Base-by-base conservation (phyloP, 1,139 yeast species). In the Candida sanyaensis region DNA sequence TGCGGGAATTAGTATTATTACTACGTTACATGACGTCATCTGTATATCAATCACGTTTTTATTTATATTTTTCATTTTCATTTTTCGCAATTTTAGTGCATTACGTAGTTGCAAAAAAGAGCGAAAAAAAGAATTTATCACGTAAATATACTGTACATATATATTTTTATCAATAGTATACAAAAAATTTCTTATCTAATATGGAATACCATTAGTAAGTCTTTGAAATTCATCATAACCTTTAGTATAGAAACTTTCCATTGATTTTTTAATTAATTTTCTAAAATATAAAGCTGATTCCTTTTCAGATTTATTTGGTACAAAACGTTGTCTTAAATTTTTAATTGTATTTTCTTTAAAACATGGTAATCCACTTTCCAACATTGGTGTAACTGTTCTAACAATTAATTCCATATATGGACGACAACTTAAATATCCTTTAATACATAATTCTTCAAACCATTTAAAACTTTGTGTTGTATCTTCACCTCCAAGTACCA, bases 151-250 rank as follows among this genome's bases (percentile, higher is more conserved):
- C n/a, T n/a, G n/a, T n/a, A n/a, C n/a, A n/a, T n/a, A n/a, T n/a
- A n/a, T n/a, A n/a, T n/a, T n/a, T 17, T 17, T 17, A 17, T 17
- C 3, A 17, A 17, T 17, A 2, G 21, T 17, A 17, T 17, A 17
- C 21, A 17, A 2, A 17, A 13, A 7, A n/a, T n/a, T n/a, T 21
- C 3, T 17, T 21, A 5, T 11, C 43, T 72, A 90, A 62, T 91
- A 92, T 13, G 98, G 98, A 66, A 93, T 93, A 52, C 99, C 99
- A 63, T 93, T 93, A 41, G 99, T 93, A 55, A 93, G 64, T 61
- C 96, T 79, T 69, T 95, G 99, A 82, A 95, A 95, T 71, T 92
- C 97, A 64, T 95, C 99, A 65, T 95, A 95, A 23, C 97, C 98
- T 66, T 86, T 88, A 38, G 99, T 93, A 62, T 86, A 90, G 60